phyloP scores from a whole-genome alignment of 2,329 filamentous ascomycete genomes.

The Aspergillus glaucus region DNA sequence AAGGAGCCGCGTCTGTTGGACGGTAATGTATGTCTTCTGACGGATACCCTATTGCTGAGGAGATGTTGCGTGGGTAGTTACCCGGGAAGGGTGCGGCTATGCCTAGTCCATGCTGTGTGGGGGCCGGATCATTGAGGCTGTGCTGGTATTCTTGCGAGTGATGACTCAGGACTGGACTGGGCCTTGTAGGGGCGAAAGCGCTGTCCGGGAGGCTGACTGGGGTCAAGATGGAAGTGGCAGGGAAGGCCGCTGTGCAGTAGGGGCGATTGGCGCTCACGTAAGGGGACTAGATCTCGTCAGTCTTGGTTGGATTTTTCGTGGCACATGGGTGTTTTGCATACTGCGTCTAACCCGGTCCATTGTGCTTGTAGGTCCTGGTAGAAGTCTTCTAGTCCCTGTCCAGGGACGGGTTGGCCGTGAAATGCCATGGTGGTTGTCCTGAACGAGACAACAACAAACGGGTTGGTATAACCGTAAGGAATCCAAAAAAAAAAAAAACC shows the following conservation, averaged over 20 bases:
- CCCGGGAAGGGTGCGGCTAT: slow-evolving; percentile 30
- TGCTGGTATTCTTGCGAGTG: slow-evolving; percentile 35
- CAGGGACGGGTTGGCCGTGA: slow-evolving; percentile 15
- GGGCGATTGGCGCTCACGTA: slow-evolving; percentile 23
- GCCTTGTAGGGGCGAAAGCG: slow-evolving; percentile 23
- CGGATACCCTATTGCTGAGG: slow-evolving; percentile 20
- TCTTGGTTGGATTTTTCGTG: background rate
- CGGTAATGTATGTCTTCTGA: slow-evolving; percentile 16
- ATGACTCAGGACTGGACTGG: slow-evolving; percentile 31
- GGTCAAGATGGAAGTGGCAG: slow-evolving; percentile 26
- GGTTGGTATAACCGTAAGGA: background rate
- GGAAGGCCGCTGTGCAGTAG: slow-evolving; percentile 29
- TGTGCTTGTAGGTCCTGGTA: slow-evolving; percentile 21
- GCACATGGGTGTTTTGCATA: slow-evolving; percentile 15
- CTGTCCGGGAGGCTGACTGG: slow-evolving; percentile 35
- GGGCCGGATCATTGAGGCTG: slow-evolving; percentile 20
- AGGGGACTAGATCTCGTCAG: slow-evolving; percentile 14
- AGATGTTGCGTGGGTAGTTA: slow-evolving; percentile 23
- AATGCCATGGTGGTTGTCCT: slow-evolving; percentile 22
- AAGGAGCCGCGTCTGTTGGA: slow-evolving; percentile 15
- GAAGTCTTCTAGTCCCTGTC: slow-evolving; percentile 23
- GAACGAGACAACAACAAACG: slow-evolving; percentile 3
- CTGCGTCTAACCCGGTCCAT: slow-evolving; percentile 25
- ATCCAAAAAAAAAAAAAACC: background rate
- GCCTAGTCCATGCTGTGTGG: slow-evolving; percentile 30